These are phyloP conservation scores for Spergularia bocconei DNA, from an alignment of 148 eudicot genomes.

Conservation along the genomic window DNA sequence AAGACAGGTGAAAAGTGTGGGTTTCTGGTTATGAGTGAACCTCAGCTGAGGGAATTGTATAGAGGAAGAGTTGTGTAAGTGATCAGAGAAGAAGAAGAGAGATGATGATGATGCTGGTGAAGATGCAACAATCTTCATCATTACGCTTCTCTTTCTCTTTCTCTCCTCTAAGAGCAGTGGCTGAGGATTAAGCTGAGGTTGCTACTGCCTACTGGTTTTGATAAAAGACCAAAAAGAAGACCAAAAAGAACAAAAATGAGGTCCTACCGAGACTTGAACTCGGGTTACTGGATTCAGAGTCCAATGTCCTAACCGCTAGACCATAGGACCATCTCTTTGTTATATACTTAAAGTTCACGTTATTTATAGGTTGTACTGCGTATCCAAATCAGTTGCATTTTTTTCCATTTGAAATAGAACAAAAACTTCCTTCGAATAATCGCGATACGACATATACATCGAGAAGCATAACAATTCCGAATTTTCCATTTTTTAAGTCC, in stretches of 20 bases:
- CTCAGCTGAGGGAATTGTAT: conserved; percentile 12
- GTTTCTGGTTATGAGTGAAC: background rate
- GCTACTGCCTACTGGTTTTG: background rate
- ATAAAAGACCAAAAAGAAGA: background rate
- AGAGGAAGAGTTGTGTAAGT: background rate
- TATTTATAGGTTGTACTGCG: too few relatives aligned
- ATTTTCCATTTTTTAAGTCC: too few relatives aligned
- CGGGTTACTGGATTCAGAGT: conserved; percentile 38
- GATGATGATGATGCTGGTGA: conserved; percentile 10
- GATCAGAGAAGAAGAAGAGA: conserved; percentile 7
- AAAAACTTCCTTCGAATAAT: too few relatives aligned
- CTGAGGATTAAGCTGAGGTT: conserved; percentile 6
- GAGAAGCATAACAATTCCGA: too few relatives aligned
- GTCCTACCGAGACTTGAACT: conserved; percentile 34
- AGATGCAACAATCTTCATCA: conserved; percentile 3
- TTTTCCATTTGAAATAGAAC: too few relatives aligned
- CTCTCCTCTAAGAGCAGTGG: background rate
- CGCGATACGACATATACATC: too few relatives aligned
- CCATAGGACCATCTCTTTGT: conserved; percentile 19
- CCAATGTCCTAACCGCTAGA: conserved; percentile 40
- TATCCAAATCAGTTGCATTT: too few relatives aligned
- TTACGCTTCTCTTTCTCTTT: background rate
- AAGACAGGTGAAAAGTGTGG: background rate
- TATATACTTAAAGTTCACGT: too few relatives aligned
- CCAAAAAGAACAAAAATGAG: background rate